A percentile compares a stretch with the other conserved stretches of the same genome.
phyloP scores from a whole-genome alignment of 1,284 basidiomycete genomes.

The Schizopora paradoxa region DNA sequence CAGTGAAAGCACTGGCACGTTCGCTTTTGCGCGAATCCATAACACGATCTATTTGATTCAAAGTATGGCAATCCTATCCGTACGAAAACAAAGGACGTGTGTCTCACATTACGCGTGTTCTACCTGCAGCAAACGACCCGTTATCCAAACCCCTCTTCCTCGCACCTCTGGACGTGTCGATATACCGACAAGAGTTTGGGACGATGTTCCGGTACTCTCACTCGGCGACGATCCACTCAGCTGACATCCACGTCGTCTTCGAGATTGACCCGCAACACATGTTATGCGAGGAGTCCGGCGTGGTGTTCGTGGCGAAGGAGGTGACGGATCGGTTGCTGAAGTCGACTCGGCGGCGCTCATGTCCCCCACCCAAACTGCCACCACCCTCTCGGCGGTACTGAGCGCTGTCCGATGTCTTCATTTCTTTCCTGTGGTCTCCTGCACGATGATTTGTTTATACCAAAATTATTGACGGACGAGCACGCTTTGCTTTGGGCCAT shows the following conservation, averaged over 20 bases:
- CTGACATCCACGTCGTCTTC: constrained; percentile 24
- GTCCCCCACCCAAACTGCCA: too few relatives aligned
- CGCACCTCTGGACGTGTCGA: constrained; percentile 29
- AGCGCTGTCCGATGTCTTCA: too few relatives aligned
- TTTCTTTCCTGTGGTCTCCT: too few relatives aligned
- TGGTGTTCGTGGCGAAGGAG: constrained; percentile 25
- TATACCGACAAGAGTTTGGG: constrained; percentile 39
- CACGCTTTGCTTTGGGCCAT: too few relatives aligned
- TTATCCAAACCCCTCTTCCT: constrained; percentile 20
- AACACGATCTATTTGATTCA: constrained; percentile 34
- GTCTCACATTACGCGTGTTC: too few relatives aligned
- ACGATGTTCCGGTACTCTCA: constrained; percentile 38
- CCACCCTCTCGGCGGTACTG: too few relatives aligned
- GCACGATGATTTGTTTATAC: too few relatives aligned
- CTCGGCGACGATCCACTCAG: constrained; percentile 31
- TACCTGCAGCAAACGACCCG: constrained; percentile 7
- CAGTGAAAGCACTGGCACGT: too few relatives aligned
- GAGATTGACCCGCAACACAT: constrained; percentile 19
- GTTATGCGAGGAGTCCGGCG: constrained; percentile 24
- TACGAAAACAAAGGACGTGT: background rate
- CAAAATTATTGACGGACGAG: too few relatives aligned
- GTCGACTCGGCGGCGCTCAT: constrained; percentile 4
- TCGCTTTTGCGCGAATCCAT: constrained; percentile 33
- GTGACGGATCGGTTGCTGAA: constrained; percentile 24
- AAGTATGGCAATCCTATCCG: constrained; percentile 24